Base-by-base conservation (phyloP, 306 rosid species). In the Mimosa bimucronata region DNA sequence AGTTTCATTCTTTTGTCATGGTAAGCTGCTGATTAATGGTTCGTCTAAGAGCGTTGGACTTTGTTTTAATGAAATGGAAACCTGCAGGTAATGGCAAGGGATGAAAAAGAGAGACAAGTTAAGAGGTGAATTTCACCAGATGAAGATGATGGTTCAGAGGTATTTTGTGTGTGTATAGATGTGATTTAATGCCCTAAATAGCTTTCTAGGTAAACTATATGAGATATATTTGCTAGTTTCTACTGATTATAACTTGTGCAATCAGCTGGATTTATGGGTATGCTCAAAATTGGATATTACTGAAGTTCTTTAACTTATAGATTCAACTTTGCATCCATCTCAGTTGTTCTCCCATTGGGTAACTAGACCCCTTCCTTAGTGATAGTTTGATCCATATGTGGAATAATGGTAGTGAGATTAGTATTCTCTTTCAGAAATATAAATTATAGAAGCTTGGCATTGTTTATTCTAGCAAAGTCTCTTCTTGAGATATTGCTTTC, bases 61-160 rank as follows among this genome's bases (percentile, higher is more conserved):
- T 78, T 77, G 73, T 81, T 80, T 86, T 87, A 76, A 86, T 83
- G 76, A 30, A 52, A 83, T 83, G 82, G 37, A 66, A 80, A 71
- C 75, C 76, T 81, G 79, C 91, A 94, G 98, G 94, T 46, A 52
- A 76, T 89, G 75, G 84, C 53, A 60, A 86, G 75, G 26, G 86
- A 74, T 82, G 91, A 85, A 88, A 88, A 73, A 57, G 79, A 76
- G 78, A 87, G 91, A 58, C 88, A 73, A 53, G 98, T 90, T 68
- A 91, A 83, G 88, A 86, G 92, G 83, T 86, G 86, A 67, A 88
- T 86, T 77, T 82, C 85, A 4, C 81, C 83, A 10, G 93, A 87
- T 42, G 95, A 88, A 53, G 88, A 85, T 68, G 82, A 81, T 85
- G 87, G 87, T 77, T 93, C 97, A 19, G 98, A 95, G 97, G 98